phyloP scores from a whole-genome alignment of 2,329 filamentous ascomycete species.

The Talaromyces sp. region DNA sequence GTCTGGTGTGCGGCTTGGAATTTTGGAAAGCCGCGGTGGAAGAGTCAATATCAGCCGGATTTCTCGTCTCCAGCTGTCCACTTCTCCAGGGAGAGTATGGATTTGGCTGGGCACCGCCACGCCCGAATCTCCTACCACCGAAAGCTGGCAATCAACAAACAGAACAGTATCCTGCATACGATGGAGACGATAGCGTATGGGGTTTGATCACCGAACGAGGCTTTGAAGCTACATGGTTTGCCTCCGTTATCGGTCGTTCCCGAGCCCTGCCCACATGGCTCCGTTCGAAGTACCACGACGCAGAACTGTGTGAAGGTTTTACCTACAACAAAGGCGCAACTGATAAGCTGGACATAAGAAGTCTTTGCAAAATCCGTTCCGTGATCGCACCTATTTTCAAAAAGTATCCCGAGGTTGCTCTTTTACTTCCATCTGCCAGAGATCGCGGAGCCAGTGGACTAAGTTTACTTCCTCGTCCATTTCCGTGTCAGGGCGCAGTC shows the following conservation, averaged over 20 bases:
- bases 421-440: slow-evolving; percentile 8
- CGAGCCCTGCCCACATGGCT: neutral
- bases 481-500: slow-evolving; percentile 13
- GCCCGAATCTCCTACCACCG: slow-evolving; percentile 18
- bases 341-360: neutral
- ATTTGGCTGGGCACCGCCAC: slow-evolving; percentile 17
- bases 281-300: neutral
- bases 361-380: neutral
- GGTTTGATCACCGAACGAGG: slow-evolving; percentile 1
- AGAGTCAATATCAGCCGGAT: neutral
- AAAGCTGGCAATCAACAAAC: neutral
- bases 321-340: slow-evolving; percentile 4
- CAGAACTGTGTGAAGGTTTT: neutral
- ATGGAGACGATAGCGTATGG: slow-evolving; percentile 9
- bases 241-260: neutral
- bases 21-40: slow-evolving; percentile 12
- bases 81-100: slow-evolving; percentile 4
- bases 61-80: slow-evolving; percentile 14
- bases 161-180: neutral
- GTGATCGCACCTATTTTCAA: slow-evolving; percentile 10
- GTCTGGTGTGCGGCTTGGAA: slow-evolving; percentile 19
- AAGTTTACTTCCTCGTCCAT: neutral
- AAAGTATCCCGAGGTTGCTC: neutral
- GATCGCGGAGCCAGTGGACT: neutral
- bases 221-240: slow-evolving; percentile 5